phyloP scores from a whole-genome alignment of 805 yeast genomes.

The Kuraishia floccosa region DNA sequence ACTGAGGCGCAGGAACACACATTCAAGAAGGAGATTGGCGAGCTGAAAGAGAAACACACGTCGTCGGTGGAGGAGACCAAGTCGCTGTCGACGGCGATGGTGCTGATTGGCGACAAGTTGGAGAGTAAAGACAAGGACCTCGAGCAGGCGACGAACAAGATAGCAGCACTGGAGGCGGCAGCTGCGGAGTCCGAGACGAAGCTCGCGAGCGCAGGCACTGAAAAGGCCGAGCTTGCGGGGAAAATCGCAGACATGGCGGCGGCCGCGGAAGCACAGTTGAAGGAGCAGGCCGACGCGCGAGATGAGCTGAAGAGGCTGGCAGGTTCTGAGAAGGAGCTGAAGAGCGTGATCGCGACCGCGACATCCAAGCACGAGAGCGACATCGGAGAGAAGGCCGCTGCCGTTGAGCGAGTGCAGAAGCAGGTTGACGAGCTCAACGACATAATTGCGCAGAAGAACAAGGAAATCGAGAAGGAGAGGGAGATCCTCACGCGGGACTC shows the following conservation, averaged over 20 bases:
- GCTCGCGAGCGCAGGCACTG: too few species aligned
- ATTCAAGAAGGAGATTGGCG: constrained; percentile 11
- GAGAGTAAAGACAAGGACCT: constrained; percentile 11
- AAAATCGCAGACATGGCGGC: not conserved
- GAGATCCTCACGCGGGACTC: constrained; percentile 34
- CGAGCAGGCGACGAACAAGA: constrained; percentile 4
- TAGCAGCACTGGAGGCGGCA: constrained; percentile 1
- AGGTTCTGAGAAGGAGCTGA: too few species aligned
- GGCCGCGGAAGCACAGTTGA: too few species aligned
- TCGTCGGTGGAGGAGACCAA: constrained; percentile 18
- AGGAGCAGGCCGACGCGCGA: not conserved
- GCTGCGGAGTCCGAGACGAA: not conserved
- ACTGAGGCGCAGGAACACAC: constrained; percentile 16
- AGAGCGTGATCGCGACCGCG: constrained; percentile 5
- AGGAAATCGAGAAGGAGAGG: constrained; percentile 41
- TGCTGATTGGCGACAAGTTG: constrained; percentile 19
- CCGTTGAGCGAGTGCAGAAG: constrained; percentile 13
- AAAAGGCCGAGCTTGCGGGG: not conserved
- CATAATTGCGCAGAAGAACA: constrained; percentile 22
- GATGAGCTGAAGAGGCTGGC: too few species aligned
- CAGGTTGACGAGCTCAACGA: constrained; percentile 18
- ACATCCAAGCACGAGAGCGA: constrained; percentile 10
- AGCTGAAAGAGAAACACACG: constrained; percentile 13
- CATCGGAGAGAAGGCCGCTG: constrained; percentile 8
- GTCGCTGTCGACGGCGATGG: constrained; percentile 18